phyloP scores from a whole-genome alignment of 106 monocot species.

The Allium cepa region DNA sequence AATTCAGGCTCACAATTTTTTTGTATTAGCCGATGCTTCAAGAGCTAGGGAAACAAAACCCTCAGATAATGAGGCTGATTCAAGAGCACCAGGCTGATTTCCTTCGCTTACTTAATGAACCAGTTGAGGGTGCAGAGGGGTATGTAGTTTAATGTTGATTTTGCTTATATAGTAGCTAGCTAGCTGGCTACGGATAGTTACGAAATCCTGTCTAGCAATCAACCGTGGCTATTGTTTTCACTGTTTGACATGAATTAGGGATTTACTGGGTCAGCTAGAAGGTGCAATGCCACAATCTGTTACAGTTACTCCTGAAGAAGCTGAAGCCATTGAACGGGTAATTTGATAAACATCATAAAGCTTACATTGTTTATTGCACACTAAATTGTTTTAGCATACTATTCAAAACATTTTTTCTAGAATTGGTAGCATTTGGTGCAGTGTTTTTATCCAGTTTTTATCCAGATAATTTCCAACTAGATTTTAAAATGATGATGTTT shows the following conservation, averaged over 20 bases:
- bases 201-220: too few relatives aligned
- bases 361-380: too few relatives aligned
- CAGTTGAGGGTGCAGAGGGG: slow-evolving; percentile 53
- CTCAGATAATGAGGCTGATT: slow-evolving; percentile 73
- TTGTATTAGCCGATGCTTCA: slow-evolving; percentile 73
- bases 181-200: background rate
- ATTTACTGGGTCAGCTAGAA: slow-evolving; percentile 51
- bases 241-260: slow-evolving; percentile 18
- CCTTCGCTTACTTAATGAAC: slow-evolving; percentile 68
- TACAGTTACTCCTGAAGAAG: slow-evolving; percentile 63
- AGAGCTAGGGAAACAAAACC: slow-evolving; percentile 84
- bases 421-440: too few relatives aligned
- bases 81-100: slow-evolving; percentile 86
- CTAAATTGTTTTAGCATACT: too few relatives aligned
- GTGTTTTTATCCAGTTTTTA: too few relatives aligned
- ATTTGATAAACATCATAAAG: slow-evolving; percentile 1
- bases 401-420: too few relatives aligned
- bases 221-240: background rate
- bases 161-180: background rate
- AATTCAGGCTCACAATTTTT: background rate
- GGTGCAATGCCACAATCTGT: slow-evolving; percentile 50
- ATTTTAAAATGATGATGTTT: too few relatives aligned
- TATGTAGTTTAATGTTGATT: slow-evolving; percentile 6
- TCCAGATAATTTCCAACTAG: too few relatives aligned
- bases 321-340: slow-evolving; percentile 77